Evolutionary conservation across 345 rosid genomes (phyloP).

Genomic region (Ricinus communis): DNA sequence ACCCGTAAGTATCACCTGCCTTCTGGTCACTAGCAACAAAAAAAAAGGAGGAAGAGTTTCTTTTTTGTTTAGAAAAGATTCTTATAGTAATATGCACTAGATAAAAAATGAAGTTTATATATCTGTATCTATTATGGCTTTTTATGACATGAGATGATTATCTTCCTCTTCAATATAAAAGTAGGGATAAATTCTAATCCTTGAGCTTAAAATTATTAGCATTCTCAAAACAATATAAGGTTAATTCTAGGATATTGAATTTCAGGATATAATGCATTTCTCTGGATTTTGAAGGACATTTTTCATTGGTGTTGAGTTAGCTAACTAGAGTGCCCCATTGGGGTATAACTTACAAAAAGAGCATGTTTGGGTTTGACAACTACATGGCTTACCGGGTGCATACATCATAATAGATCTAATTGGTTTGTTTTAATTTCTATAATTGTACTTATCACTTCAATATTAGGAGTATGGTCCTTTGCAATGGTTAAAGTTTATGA

Average conservation of each 20-base stretch:
- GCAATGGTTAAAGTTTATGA: no score
- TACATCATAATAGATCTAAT: not conserved
- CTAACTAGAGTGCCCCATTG: not conserved
- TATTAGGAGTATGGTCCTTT: not conserved
- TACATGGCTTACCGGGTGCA: not conserved
- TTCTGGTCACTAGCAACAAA: no score
- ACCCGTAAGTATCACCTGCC: constrained; percentile 59
- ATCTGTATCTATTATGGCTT: not conserved
- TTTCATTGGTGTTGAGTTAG: not conserved
- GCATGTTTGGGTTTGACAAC: not conserved
- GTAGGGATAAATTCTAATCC: not conserved
- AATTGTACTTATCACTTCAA: not conserved
- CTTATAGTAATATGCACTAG: no score
- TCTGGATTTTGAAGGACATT: not conserved
- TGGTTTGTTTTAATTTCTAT: not conserved
- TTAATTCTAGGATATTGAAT: no score
- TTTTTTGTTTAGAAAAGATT: constrained; percentile 10
- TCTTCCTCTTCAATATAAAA: not conserved
- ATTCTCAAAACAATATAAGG: no score
- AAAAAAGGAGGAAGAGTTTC: not conserved
- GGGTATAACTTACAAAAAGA: not conserved
- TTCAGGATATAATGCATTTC: no score
- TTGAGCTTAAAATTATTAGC: not conserved
- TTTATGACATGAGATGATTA: not conserved
- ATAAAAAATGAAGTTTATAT: no score